Percentiles rank a stretch among this genome's conserved stretches.
Evolutionary conservation across 257 asterid species (phyloP).

Genomic region (Solanum chilense): DNA sequence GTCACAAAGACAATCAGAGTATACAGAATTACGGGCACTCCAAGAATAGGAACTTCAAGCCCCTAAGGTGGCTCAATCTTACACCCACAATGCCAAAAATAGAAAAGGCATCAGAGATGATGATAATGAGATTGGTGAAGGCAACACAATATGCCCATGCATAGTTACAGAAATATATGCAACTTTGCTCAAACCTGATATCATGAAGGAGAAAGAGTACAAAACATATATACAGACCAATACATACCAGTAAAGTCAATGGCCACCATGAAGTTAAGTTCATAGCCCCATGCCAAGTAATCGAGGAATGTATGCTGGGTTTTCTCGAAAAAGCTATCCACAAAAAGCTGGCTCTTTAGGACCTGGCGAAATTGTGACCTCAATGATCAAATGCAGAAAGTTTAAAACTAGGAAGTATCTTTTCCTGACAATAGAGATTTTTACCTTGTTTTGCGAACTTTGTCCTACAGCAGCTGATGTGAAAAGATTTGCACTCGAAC

Average conservation of each 20-base stretch:
- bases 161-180: background rate
- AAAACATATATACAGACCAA: background rate
- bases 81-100: background rate
- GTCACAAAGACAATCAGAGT: background rate
- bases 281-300: constrained; percentile 86
- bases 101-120: background rate
- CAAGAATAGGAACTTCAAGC: background rate
- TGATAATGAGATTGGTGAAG: background rate
- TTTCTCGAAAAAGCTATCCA: constrained; percentile 73
- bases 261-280: constrained; percentile 98
- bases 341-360: constrained; percentile 72
- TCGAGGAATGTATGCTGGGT: constrained; percentile 81
- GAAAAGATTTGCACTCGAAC: constrained; percentile 50
- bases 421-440: background rate
- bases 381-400: background rate
- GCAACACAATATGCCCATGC: background rate
- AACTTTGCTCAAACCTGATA: background rate
- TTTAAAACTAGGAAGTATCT: background rate
- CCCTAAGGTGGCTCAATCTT: background rate
- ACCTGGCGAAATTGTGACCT: constrained; percentile 28
- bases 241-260: constrained; percentile 90
- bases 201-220: too few species aligned
- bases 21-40: background rate
- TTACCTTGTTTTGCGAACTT: constrained; percentile 68
- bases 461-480: constrained; percentile 46